Conservation (phyloP, 1,284 basidiomycete species). For the Ceratobasidium sp. region DNA sequence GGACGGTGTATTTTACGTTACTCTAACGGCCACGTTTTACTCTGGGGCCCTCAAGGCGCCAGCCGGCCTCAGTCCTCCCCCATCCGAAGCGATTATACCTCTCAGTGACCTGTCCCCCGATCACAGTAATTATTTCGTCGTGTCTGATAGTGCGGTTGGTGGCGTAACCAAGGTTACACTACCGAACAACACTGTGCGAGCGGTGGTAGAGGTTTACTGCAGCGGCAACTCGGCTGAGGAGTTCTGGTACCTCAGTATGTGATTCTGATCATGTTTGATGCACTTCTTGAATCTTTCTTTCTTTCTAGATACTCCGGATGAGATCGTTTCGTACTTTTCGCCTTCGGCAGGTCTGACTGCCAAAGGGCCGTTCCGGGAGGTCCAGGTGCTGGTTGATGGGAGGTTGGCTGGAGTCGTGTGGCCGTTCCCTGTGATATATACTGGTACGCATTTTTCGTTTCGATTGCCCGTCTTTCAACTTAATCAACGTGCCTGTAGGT, state of each 20-base stretch:
- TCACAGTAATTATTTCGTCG: constrained; percentile 53
- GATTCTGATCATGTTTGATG: neutral
- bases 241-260: constrained; percentile 46
- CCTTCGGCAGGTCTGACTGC: constrained; percentile 28
- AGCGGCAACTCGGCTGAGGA: constrained; percentile 47
- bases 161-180: constrained; percentile 27
- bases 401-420: constrained; percentile 45
- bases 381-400: constrained; percentile 47
- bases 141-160: constrained; percentile 37
- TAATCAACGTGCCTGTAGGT: constrained; percentile 21
- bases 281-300: neutral
- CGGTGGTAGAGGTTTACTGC: constrained; percentile 44
- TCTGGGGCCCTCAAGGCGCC: constrained; percentile 13
- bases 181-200: constrained; percentile 39
- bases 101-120: constrained; percentile 49
- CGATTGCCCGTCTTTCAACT: neutral
- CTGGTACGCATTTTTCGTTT: constrained; percentile 21
- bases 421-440: constrained; percentile 48
- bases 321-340: constrained; percentile 27
- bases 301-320: neutral
- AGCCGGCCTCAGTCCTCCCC: neutral
- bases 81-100: constrained; percentile 42
- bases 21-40: constrained; percentile 44
- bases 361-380: constrained; percentile 47
- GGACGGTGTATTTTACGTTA: constrained; percentile 42